These are phyloP conservation scores for Hymenoscyphus scutula DNA, from an alignment of 2,329 filamentous ascomycete species.

Conservation along the genomic window DNA sequence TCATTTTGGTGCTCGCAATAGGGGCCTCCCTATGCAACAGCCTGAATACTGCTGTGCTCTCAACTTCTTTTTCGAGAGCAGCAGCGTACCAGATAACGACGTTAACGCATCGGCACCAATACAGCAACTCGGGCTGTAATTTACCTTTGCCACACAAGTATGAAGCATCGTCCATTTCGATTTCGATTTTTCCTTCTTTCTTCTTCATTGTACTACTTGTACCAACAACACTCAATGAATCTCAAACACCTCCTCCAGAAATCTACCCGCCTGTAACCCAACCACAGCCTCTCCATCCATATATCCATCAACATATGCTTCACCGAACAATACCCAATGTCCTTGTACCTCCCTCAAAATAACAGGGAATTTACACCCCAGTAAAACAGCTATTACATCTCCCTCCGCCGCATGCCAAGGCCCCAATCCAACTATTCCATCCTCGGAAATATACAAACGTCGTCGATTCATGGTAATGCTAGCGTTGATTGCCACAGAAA, in stretches of 20 bases:
- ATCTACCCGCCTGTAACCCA: constrained; percentile 16
- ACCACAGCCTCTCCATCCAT: constrained; percentile 31
- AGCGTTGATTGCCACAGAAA: constrained; percentile 24
- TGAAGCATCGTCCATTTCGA: background rate
- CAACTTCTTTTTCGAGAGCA: too few relatives aligned
- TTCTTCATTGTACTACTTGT: too few relatives aligned
- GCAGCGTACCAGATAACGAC: too few relatives aligned
- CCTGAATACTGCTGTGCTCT: too few relatives aligned
- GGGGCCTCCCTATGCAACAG: too few relatives aligned
- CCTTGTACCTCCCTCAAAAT: constrained; percentile 21
- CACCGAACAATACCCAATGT: constrained; percentile 27
- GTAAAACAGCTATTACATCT: constrained; percentile 28
- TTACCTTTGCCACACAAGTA: background rate
- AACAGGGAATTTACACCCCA: constrained; percentile 32
- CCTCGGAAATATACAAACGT: constrained; percentile 21
- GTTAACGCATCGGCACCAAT: background rate
- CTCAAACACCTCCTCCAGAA: constrained; percentile 19
- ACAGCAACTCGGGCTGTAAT: background rate
- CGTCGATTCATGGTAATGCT: constrained; percentile 28
- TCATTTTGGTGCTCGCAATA: too few relatives aligned
- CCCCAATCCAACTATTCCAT: constrained; percentile 23
- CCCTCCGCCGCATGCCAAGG: constrained; percentile 21
- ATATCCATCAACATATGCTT: constrained; percentile 31
- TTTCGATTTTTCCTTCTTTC: too few relatives aligned
- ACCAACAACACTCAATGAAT: constrained; percentile 24